These are phyloP conservation scores for Phytophthora agathidicida DNA, from an alignment of 352 stramenopile species.

Conservation along the genomic window DNA sequence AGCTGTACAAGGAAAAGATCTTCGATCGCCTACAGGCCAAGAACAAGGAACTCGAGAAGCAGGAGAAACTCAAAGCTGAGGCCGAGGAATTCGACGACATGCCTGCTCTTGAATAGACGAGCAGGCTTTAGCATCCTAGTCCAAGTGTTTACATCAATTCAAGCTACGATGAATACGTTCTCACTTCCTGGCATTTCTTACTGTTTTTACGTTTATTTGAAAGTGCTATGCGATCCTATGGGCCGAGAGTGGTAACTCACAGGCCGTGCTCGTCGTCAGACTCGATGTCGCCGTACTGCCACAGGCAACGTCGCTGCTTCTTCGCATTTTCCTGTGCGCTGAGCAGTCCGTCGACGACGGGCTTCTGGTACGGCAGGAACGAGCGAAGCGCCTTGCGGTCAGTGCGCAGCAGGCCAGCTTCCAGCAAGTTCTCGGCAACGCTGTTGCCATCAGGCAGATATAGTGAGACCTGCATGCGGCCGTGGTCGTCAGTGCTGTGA, in stretches of 20 bases:
- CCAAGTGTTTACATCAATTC: slow-evolving; percentile 57
- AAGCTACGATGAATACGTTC: slow-evolving; percentile 7
- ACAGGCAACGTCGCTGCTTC: slow-evolving; percentile 93
- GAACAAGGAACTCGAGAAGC: slow-evolving; percentile 76
- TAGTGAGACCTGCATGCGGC: slow-evolving; percentile 75
- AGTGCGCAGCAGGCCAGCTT: slow-evolving; percentile 88
- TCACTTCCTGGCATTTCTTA: slow-evolving; percentile 22
- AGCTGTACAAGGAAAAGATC: slow-evolving; percentile 90
- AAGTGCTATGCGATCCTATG: slow-evolving; percentile 28
- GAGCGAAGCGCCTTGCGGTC: slow-evolving; percentile 82
- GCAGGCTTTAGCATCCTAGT: slow-evolving; percentile 69
- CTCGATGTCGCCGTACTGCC: slow-evolving; percentile 97
- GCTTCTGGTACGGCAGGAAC: slow-evolving; percentile 69
- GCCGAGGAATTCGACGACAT: slow-evolving; percentile 85
- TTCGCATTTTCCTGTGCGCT: slow-evolving; percentile 93
- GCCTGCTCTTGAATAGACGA: slow-evolving; percentile 73
- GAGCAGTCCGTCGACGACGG: slow-evolving; percentile 90
- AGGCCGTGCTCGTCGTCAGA: slow-evolving; percentile 91
- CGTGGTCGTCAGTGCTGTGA: slow-evolving; percentile 73
- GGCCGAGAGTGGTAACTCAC: slow-evolving; percentile 12
- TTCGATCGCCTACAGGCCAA: slow-evolving; percentile 85
- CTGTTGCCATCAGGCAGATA: slow-evolving; percentile 78
- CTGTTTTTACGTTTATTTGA: slow-evolving; percentile 27
- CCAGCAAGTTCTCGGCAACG: slow-evolving; percentile 91
- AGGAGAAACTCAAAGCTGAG: slow-evolving; percentile 70